Conservation (phyloP, 164 flowering plant species). For the Tetrastigma voinierianum region DNA sequence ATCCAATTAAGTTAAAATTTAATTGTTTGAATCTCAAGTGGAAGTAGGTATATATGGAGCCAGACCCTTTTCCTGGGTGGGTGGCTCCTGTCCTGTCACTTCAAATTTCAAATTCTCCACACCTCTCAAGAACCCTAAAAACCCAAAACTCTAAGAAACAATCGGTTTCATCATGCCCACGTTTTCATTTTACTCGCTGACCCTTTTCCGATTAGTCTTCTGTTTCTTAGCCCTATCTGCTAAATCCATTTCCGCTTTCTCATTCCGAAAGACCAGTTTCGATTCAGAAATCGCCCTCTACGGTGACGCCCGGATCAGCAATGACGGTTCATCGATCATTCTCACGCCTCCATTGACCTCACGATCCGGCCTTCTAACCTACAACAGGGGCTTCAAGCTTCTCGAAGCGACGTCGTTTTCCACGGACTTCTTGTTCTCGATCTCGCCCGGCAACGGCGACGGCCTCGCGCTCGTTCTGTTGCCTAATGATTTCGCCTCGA, state of each 20-base stretch:
- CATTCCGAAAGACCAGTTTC: constrained; percentile 12
- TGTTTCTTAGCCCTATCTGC: constrained; percentile 4
- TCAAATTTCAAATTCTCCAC: no score
- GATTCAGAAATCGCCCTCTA: constrained; percentile 18
- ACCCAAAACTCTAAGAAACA: no score
- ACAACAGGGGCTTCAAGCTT: constrained; percentile 15
- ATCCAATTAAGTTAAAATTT: no score
- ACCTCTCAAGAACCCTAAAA: no score
- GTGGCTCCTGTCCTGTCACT: no score
- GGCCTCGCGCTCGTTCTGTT: constrained; percentile 21
- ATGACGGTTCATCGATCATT: constrained; percentile 11
- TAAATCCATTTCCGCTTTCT: constrained; percentile 8
- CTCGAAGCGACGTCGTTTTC: constrained; percentile 23
- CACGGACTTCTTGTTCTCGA: constrained; percentile 28
- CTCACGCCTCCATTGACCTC: constrained; percentile 15
- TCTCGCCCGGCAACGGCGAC: constrained; percentile 21
- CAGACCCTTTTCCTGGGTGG: no score
- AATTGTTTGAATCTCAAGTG: no score
- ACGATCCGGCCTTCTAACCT: constrained; percentile 23
- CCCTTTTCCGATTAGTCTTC: background rate
- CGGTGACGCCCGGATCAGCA: constrained; percentile 27
- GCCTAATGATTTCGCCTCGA: constrained; percentile 12
- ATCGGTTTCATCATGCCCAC: constrained; percentile 1
- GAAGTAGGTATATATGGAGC: no score
- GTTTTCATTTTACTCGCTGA: background rate